phyloP scores from a whole-genome alignment of 2,329 filamentous ascomycete genomes.

The Xylaria arbuscula region DNA sequence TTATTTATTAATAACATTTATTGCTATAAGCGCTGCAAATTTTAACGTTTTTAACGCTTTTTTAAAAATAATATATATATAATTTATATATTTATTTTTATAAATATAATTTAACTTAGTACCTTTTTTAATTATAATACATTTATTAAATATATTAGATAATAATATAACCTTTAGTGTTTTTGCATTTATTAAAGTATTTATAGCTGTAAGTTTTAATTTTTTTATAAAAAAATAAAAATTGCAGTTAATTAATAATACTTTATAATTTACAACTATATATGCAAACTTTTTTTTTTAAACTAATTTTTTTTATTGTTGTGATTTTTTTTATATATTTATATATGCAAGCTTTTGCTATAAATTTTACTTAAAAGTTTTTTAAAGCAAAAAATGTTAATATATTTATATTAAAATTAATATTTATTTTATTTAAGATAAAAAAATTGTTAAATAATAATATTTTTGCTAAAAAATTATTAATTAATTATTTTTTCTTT shows the following conservation, averaged over 20 bases:
- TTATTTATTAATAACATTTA: background rate
- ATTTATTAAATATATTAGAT: background rate
- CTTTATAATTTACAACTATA: background rate
- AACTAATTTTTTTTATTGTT: background rate
- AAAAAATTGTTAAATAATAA: background rate
- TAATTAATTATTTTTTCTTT: background rate
- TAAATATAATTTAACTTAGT: background rate
- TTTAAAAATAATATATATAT: background rate
- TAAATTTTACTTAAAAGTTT: background rate
- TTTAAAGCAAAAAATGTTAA: background rate
- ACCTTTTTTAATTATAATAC: background rate
- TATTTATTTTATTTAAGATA: background rate
- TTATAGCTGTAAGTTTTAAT: no score
- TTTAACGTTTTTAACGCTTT: background rate
- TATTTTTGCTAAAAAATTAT: background rate
- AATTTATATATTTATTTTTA: background rate
- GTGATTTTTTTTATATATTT: background rate
- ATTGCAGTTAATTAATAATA: no score
- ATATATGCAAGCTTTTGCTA: background rate
- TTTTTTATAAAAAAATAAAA: no score
- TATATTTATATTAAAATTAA: slow-evolving; percentile 4
- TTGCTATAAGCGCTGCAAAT: background rate
- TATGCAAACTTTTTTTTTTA: background rate
- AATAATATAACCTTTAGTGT: no score
- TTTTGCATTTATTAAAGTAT: no score